phyloP scores from a whole-genome alignment of 371 early-diverging fungal genomes.

The Entomophthora muscae region DNA sequence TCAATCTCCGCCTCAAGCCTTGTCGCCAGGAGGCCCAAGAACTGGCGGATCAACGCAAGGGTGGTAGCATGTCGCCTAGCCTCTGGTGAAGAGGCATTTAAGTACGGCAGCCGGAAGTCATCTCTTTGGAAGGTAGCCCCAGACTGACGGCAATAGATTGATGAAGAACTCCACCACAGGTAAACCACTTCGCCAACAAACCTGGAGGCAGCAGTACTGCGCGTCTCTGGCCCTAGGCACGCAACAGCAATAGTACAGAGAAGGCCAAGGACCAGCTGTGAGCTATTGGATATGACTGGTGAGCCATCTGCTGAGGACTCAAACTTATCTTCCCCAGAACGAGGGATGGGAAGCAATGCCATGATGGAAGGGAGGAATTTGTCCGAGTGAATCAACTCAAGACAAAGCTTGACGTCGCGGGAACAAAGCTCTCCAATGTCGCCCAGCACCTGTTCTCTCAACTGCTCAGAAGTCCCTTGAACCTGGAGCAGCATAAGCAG shows the following conservation, averaged over 20 bases:
- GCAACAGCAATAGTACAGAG: neutral
- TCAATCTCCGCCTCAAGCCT: neutral
- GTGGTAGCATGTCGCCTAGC: neutral
- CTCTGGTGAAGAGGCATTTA: neutral
- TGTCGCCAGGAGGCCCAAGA: neutral
- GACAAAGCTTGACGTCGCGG: neutral
- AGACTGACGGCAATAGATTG: neutral
- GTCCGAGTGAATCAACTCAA: neutral
- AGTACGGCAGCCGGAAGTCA: neutral
- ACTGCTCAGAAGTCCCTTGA: neutral
- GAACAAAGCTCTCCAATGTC: neutral
- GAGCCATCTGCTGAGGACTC: neutral
- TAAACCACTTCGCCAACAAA: constrained; percentile 3
- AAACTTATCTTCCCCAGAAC: neutral
- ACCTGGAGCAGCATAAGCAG: neutral
- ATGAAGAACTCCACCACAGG: neutral
- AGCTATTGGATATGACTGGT: neutral
- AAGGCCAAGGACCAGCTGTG: neutral
- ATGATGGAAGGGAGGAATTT: neutral
- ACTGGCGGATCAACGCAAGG: neutral
- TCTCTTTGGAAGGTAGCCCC: neutral
- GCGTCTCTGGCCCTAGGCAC: neutral
- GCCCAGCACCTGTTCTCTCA: neutral
- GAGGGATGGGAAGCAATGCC: neutral
- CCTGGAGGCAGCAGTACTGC: neutral